Evolutionary conservation across 2,329 filamentous ascomycete species (phyloP).

Genomic region (Diaporthe sp.): DNA sequence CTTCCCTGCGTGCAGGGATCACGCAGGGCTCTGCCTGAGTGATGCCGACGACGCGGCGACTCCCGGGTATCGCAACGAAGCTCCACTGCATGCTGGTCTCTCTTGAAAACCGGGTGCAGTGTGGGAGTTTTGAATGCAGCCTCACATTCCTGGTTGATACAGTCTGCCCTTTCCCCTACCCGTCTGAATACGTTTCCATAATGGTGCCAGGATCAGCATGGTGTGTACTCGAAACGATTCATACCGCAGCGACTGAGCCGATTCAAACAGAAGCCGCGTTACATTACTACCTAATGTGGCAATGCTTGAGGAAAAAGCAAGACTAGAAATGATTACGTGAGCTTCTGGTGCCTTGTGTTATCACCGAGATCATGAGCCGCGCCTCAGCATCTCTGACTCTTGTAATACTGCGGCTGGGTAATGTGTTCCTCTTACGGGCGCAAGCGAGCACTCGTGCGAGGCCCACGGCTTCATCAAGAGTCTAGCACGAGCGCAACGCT

Average conservation of each 20-base stretch:
- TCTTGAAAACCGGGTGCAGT: conserved; percentile 1
- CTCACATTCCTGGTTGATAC: neutral
- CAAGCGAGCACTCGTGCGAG: conserved; percentile 19
- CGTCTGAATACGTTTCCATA: no score
- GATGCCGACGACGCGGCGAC: conserved; percentile 24
- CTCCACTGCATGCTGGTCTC: conserved; percentile 13
- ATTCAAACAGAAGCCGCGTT: neutral
- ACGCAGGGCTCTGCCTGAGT: neutral
- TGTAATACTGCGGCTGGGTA: conserved; percentile 21
- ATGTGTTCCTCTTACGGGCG: conserved; percentile 35
- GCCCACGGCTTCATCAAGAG: neutral
- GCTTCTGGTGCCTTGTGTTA: neutral
- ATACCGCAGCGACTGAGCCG: neutral
- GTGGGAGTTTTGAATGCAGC: neutral
- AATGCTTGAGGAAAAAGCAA: neutral
- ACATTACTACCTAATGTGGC: neutral
- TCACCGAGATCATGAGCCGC: neutral
- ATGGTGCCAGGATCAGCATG: neutral
- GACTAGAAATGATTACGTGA: neutral
- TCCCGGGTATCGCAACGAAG: conserved; percentile 18
- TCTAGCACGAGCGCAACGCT: conserved; percentile 39
- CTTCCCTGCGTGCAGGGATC: conserved; percentile 8
- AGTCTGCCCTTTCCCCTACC: neutral
- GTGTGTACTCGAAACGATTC: conserved; percentile 4
- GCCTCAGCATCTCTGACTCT: neutral